These are phyloP conservation scores for Puccinia triticina DNA, from an alignment of 1,284 basidiomycete genomes.

Conservation along the genomic window DNA sequence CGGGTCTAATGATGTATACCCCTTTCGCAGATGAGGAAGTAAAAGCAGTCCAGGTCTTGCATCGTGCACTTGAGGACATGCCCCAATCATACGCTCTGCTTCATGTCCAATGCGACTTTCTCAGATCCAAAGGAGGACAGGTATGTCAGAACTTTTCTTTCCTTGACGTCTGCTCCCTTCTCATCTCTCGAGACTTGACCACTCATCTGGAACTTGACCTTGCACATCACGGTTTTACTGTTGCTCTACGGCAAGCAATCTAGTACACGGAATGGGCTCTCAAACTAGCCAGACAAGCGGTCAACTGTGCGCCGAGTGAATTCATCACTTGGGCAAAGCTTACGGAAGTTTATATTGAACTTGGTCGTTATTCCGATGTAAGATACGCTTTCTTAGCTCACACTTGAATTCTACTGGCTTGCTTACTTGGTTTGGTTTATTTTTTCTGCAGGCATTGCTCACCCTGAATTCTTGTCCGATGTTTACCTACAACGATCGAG, in stretches of 20 bases:
- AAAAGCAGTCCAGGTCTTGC: conserved; percentile 93
- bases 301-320: conserved; percentile 96
- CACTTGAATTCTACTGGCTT: background rate
- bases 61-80: conserved; percentile 77
- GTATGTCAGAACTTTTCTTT: conserved; percentile 10
- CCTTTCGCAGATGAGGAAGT: conserved; percentile 82
- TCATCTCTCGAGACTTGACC: background rate
- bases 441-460: conserved; percentile 70
- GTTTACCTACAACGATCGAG: conserved; percentile 98
- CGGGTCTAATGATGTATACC: background rate
- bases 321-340: conserved; percentile 99
- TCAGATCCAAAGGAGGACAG: conserved; percentile 70
- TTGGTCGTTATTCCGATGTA: conserved; percentile 80
- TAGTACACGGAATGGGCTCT: conserved; percentile 75
- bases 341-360: conserved; percentile 89
- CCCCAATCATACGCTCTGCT: conserved; percentile 92
- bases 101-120: conserved; percentile 90
- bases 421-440: background rate
- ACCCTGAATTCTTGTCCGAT: conserved; percentile 99
- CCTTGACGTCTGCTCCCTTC: background rate
- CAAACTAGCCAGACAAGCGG: conserved; percentile 85
- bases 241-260: conserved; percentile 42
- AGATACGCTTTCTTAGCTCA: conserved; percentile 53
- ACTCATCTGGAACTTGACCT: conserved; percentile 4
- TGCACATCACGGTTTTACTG: conserved; percentile 1